Conservation (phyloP, 495 filamentous ascomycete genomes). For the Hypoxylon trugodes region DNA sequence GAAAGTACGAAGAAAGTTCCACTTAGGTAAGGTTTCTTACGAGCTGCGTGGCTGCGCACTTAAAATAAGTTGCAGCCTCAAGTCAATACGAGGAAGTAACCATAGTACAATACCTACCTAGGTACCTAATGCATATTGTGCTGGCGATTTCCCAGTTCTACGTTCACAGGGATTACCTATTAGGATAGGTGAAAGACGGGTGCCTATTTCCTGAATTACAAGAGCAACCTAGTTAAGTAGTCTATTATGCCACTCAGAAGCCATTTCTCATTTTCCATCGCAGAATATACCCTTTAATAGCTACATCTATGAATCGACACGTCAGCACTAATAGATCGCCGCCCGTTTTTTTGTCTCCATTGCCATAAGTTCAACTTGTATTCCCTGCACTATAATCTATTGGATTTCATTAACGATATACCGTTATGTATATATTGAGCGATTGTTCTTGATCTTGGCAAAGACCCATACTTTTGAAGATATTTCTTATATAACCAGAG, state of each 20-base stretch:
- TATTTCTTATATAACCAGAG: too few species aligned
- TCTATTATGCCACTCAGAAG: too few species aligned
- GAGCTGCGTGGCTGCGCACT: conserved; percentile 1
- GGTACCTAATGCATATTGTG: too few species aligned
- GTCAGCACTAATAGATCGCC: conserved; percentile 10
- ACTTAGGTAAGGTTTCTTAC: neutral
- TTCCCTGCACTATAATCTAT: neutral
- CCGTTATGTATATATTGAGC: neutral
- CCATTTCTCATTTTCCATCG: conserved; percentile 5
- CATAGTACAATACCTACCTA: too few species aligned
- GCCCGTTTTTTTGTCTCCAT: neutral
- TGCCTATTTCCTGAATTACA: neutral
- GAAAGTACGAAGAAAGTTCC: too few species aligned
- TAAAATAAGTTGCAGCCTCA: conserved; percentile 3
- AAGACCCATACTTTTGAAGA: neutral
- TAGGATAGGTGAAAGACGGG: too few species aligned
- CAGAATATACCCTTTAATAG: conserved; percentile 6
- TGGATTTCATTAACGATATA: neutral
- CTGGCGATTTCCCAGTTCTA: too few species aligned
- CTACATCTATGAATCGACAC: conserved; percentile 1
- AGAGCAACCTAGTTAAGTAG: too few species aligned
- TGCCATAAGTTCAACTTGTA: neutral
- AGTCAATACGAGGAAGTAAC: neutral
- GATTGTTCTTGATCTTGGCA: neutral
- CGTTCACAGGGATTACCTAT: neutral